These are phyloP conservation scores for Discostella stelligeroides DNA, from an alignment of 108 stramenopile genomes.

Conservation along the genomic window DNA sequence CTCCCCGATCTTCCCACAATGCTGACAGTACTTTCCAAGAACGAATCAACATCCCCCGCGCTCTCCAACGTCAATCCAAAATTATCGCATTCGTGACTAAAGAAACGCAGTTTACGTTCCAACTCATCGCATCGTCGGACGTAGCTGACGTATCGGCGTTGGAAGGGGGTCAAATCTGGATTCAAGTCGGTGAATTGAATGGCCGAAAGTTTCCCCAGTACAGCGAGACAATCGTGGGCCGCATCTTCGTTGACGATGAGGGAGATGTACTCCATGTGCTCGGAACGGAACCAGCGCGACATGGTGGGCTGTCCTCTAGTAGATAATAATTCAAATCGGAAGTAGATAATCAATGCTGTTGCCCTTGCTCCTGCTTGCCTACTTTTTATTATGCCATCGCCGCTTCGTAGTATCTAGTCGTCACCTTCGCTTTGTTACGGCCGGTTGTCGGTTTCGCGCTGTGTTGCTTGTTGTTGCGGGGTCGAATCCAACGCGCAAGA, in stretches of 20 bases:
- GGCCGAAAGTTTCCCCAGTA: slow-evolving; percentile 90
- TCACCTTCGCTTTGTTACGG: no score
- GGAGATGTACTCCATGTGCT: slow-evolving; percentile 98
- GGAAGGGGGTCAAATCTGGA: slow-evolving; percentile 97
- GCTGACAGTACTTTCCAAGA: slow-evolving; percentile 36
- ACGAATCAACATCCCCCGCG: slow-evolving; percentile 70
- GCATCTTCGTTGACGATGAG: slow-evolving; percentile 97
- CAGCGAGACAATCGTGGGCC: slow-evolving; percentile 91
- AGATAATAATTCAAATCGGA: neutral
- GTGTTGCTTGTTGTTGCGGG: no score
- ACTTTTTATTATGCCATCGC: no score
- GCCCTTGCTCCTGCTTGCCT: no score
- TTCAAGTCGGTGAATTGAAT: slow-evolving; percentile 98
- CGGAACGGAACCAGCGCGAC: slow-evolving; percentile 98
- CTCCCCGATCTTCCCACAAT: neutral
- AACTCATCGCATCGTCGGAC: slow-evolving; percentile 98
- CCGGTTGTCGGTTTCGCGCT: no score
- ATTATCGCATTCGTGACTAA: slow-evolving; percentile 86
- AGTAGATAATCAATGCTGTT: no score
- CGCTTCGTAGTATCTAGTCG: no score
- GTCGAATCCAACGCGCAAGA: no score
- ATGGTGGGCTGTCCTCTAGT: no score
- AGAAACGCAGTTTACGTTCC: slow-evolving; percentile 96
- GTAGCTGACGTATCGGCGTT: slow-evolving; percentile 96
- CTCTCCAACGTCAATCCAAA: slow-evolving; percentile 79